phyloP scores from a whole-genome alignment of 2,329 filamentous ascomycete species.

The Aspergillus sp. region DNA sequence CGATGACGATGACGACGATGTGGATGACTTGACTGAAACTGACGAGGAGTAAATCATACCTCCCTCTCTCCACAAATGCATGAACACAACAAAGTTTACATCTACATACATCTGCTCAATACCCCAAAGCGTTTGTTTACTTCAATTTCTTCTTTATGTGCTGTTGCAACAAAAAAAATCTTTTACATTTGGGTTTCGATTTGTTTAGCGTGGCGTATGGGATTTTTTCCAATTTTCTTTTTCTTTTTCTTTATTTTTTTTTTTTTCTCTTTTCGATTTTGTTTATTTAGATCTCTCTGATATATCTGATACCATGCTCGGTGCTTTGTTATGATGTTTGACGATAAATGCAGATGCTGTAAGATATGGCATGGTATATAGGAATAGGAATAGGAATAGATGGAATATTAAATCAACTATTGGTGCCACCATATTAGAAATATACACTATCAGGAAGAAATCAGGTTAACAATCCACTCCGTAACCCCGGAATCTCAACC shows the following conservation, averaged over 20 bases:
- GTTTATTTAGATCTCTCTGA: too few relatives aligned
- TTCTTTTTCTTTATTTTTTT: conserved; percentile 7
- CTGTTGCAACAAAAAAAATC: conserved; percentile 5
- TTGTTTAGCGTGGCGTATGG: conserved; percentile 21
- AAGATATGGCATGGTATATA: too few relatives aligned
- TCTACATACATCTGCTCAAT: conserved; percentile 1
- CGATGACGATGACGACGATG: conserved; percentile 29
- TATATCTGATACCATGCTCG: too few relatives aligned
- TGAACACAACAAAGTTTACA: background rate
- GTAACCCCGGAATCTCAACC: conserved; percentile 30
- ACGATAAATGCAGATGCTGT: too few relatives aligned
- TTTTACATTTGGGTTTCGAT: background rate
- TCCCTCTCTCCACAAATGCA: background rate
- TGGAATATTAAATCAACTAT: too few relatives aligned
- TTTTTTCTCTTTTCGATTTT: conserved; percentile 4
- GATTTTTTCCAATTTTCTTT: too few relatives aligned
- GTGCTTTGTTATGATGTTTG: too few relatives aligned
- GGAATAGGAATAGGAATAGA: too few relatives aligned
- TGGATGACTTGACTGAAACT: conserved; percentile 38
- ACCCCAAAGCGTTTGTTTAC: background rate
- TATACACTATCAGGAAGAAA: too few relatives aligned
- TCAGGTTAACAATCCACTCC: conserved; percentile 18
- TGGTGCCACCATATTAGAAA: too few relatives aligned
- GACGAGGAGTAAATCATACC: conserved; percentile 33
- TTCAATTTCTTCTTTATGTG: background rate